Evolutionary conservation across 495 filamentous ascomycete species (phyloP).

Genomic region (Penicillium antarcticum): DNA sequence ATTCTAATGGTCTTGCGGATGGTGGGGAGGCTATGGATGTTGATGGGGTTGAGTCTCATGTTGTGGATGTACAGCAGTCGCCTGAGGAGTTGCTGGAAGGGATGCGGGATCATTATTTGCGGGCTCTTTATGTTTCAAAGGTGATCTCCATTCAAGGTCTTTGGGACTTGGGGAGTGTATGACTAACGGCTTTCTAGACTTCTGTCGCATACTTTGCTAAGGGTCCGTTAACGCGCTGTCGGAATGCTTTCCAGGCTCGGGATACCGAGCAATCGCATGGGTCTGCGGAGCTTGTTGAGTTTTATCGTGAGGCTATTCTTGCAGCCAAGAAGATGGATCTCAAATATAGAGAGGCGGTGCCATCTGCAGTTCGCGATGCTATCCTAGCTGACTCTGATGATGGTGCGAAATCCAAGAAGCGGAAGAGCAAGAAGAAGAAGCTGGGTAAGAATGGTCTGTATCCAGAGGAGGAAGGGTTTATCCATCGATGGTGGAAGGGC

Average conservation of each 20-base stretch:
- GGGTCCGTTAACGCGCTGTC: conserved; percentile 84
- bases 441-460: conserved; percentile 76
- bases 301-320: conserved; percentile 68
- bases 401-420: conserved; percentile 49
- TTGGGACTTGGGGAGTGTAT: neutral
- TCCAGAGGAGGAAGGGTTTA: conserved; percentile 67
- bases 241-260: conserved; percentile 67
- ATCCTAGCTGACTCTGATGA: conserved; percentile 62
- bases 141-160: conserved; percentile 30
- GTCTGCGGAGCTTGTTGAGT: conserved; percentile 55
- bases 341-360: conserved; percentile 79
- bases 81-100: conserved; percentile 64
- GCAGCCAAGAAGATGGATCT: conserved; percentile 75
- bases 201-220: conserved; percentile 97
- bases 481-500: conserved; percentile 75
- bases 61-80: conserved; percentile 40
- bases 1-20: conserved; percentile 11
- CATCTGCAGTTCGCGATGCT: conserved; percentile 61
- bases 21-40: conserved; percentile 12
- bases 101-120: conserved; percentile 74
- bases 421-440: conserved; percentile 66
- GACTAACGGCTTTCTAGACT: conserved; percentile 47
- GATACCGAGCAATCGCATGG: conserved; percentile 34
- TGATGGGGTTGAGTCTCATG: conserved; percentile 10
- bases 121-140: conserved; percentile 88